A percentile compares a stretch with the other conserved stretches of the same genome.
Evolutionary conservation across 164 flowering plant species (phyloP).

Genomic region (Stephania yunnanensis): DNA sequence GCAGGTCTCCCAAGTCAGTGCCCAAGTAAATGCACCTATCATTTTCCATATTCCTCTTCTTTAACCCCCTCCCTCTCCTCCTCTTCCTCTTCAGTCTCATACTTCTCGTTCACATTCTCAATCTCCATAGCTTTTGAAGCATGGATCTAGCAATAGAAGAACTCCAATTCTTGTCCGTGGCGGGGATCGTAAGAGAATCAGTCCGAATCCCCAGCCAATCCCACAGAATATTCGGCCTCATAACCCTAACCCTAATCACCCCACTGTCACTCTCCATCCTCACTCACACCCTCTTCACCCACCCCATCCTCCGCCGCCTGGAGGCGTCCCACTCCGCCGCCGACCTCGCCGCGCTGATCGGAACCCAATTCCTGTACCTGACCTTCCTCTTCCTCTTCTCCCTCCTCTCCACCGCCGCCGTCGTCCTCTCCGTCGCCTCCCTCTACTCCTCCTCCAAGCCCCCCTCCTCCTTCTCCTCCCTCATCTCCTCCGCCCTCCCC

Average conservation of each 20-base stretch:
- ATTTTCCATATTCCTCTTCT: too few species aligned
- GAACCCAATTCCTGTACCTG: conserved; percentile 62
- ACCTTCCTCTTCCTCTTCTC: conserved; percentile 85
- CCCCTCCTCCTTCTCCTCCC: conserved; percentile 54
- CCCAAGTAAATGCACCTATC: too few species aligned
- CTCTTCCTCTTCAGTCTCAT: too few species aligned
- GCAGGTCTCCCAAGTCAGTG: too few species aligned
- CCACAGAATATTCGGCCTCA: conserved; percentile 57
- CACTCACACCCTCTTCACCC: conserved; percentile 77
- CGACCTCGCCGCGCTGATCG: conserved; percentile 40
- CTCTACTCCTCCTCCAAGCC: conserved; percentile 71
- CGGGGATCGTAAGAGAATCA: conserved; percentile 57
- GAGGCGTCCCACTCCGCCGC: conserved; percentile 21
- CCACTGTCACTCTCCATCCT: conserved; percentile 91
- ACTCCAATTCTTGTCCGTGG: conserved; percentile 53
- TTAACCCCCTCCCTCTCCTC: too few species aligned
- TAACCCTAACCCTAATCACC: conserved; percentile 75
- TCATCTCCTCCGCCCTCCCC: conserved; percentile 55
- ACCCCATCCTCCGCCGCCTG: conserved; percentile 48
- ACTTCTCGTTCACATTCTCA: too few species aligned
- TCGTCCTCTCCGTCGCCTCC: conserved; percentile 89
- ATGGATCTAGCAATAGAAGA: conserved; percentile 70
- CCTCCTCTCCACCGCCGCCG: conserved; percentile 93
- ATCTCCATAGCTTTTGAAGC: too few species aligned
- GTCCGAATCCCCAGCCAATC: conserved; percentile 54